Evolutionary conservation across 169 alveolate species (phyloP).

Genomic region (Besnoitia besnoiti): DNA sequence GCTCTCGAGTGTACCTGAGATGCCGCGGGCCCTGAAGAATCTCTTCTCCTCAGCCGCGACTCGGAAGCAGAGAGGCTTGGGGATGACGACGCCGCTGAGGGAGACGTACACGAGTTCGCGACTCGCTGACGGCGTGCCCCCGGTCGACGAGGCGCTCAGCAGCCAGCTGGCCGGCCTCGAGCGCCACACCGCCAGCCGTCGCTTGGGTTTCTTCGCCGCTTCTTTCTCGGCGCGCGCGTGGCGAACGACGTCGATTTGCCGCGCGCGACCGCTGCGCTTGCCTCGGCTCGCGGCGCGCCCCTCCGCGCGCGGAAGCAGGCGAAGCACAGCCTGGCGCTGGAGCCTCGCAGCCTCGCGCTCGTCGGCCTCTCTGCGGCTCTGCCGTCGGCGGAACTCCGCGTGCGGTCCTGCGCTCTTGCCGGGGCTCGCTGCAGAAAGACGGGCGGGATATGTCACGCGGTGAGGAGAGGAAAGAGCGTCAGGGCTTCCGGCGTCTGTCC

Average conservation of each 20-base stretch:
- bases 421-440: too few relatives aligned
- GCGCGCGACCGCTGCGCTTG: background rate
- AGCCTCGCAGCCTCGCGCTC: background rate
- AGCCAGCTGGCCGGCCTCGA: background rate
- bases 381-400: too few relatives aligned
- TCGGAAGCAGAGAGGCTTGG: background rate
- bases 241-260: background rate
- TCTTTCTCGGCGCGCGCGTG: constrained; percentile 16
- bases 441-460: too few relatives aligned
- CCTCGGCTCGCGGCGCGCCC: constrained; percentile 7
- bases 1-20: constrained; percentile 25
- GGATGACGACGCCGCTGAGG: background rate
- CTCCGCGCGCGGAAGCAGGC: background rate
- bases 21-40: background rate
- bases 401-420: too few relatives aligned
- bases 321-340: background rate
- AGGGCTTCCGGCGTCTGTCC: too few relatives aligned
- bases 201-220: background rate
- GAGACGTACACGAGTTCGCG: constrained; percentile 11
- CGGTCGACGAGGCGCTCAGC: background rate
- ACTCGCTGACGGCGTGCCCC: background rate
- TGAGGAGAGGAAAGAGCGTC: too few relatives aligned
- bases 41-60: background rate
- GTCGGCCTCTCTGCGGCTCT: too few relatives aligned
- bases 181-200: constrained; percentile 38